A percentile compares a stretch with the other conserved stretches of the same genome.
Evolutionary conservation across 345 rosid species (phyloP).

Genomic region (Lenwebbia sp.): DNA sequence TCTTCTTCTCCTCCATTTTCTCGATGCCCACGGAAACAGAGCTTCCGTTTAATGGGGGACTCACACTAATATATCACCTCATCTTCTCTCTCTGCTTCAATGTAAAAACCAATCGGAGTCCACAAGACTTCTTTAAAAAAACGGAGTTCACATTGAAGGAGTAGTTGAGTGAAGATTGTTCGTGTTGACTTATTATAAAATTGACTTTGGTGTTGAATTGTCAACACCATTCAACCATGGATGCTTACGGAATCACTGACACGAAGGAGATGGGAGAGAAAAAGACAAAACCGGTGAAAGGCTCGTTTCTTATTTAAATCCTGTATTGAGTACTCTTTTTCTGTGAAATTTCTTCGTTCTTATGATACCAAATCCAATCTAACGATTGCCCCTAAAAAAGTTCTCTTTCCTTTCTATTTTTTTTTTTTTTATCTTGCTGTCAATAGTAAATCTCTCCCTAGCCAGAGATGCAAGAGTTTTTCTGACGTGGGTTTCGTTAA

Average conservation of each 20-base stretch:
- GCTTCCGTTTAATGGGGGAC: neutral
- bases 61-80: neutral
- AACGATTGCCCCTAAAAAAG: no score
- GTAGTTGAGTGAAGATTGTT: neutral
- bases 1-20: neutral
- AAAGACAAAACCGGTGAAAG: neutral
- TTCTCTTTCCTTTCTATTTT: neutral
- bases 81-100: neutral
- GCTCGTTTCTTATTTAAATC: no score
- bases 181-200: neutral
- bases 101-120: neutral
- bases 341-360: neutral
- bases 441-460: neutral
- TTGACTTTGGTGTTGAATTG: neutral
- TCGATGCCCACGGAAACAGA: neutral
- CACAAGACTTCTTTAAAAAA: neutral
- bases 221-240: neutral
- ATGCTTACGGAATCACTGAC: no score
- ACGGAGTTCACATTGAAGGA: neutral
- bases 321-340: no score
- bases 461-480: neutral
- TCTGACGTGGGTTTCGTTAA: no score
- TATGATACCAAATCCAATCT: no score
- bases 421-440: neutral
- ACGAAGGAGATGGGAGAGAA: neutral